phyloP scores from a whole-genome alignment of 2,329 filamentous ascomycete genomes.

The Chaetothyriales sp. region DNA sequence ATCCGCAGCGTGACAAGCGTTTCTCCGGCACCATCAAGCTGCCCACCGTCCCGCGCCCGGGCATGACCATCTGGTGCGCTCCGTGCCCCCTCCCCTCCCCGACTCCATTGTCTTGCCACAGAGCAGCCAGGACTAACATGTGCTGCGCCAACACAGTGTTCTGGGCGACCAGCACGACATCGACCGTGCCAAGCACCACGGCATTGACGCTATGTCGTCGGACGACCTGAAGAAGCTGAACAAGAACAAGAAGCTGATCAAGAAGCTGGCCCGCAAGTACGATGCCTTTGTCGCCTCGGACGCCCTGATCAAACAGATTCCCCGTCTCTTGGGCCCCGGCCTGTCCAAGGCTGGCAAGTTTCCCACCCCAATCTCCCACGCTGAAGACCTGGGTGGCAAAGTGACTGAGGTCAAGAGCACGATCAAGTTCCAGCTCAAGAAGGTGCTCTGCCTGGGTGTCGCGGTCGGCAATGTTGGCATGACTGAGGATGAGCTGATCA shows the following conservation, averaged over 20 bases:
- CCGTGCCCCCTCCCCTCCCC: background rate
- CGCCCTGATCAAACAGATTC: slow-evolving; percentile 97
- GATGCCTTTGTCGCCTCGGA: slow-evolving; percentile 98
- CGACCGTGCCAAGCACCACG: slow-evolving; percentile 98
- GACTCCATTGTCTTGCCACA: slow-evolving; percentile 1
- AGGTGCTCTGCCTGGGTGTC: slow-evolving; percentile 99
- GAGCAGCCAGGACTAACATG: slow-evolving; percentile 2
- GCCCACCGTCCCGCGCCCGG: slow-evolving; percentile 65
- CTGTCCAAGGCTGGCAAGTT: slow-evolving; percentile 89
- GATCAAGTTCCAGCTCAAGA: slow-evolving; percentile 99
- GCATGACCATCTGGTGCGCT: slow-evolving; percentile 66
- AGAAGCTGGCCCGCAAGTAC: slow-evolving; percentile 99
- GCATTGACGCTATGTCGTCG: slow-evolving; percentile 93
- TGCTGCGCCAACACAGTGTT: slow-evolving; percentile 40
- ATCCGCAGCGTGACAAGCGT: slow-evolving; percentile 99
- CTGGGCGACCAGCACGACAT: slow-evolving; percentile 95
- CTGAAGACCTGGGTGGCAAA: slow-evolving; percentile 85
- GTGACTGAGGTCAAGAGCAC: slow-evolving; percentile 99
- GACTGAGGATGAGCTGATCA: slow-evolving; percentile 87
- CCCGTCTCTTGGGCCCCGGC: slow-evolving; percentile 97
- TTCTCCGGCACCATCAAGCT: slow-evolving; percentile 93
- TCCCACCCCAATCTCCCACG: slow-evolving; percentile 94
- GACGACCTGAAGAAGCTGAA: slow-evolving; percentile 99
- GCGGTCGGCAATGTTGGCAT: slow-evolving; percentile 98
- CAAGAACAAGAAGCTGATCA: slow-evolving; percentile 99